These are phyloP conservation scores for Gryganskiella cystojenkinii DNA, from an alignment of 192 early-diverging fungal species.

Conservation along the genomic window DNA sequence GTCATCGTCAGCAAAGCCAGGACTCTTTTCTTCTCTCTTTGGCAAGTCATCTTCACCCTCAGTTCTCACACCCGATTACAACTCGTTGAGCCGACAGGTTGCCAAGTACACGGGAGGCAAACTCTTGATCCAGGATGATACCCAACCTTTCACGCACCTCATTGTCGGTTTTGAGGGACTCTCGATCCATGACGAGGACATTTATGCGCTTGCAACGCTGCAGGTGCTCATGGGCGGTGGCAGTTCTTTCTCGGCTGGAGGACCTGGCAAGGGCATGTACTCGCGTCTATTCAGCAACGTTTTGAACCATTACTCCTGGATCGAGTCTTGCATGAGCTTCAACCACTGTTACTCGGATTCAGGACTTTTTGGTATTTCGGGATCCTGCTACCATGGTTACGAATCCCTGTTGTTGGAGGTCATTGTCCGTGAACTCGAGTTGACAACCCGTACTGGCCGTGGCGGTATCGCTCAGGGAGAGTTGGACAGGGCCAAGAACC, in stretches of 20 bases:
- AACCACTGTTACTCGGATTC: constrained; percentile 93
- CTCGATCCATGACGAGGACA: constrained; percentile 85
- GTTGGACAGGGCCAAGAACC: constrained; percentile 92
- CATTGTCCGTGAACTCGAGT: constrained; percentile 84
- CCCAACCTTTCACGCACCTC: constrained; percentile 83
- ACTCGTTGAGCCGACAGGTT: constrained; percentile 52
- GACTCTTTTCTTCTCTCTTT: constrained; percentile 29
- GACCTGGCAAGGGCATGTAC: constrained; percentile 99
- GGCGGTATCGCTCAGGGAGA: constrained; percentile 67
- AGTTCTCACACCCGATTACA: constrained; percentile 17
- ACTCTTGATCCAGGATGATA: constrained; percentile 74
- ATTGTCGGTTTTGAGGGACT: constrained; percentile 91
- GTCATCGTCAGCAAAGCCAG: too few species aligned
- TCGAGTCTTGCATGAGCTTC: constrained; percentile 94
- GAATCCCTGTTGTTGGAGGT: constrained; percentile 82
- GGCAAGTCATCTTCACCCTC: constrained; percentile 12
- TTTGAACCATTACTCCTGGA: constrained; percentile 93
- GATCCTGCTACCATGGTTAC: constrained; percentile 83
- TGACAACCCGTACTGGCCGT: constrained; percentile 63
- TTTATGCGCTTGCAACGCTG: constrained; percentile 92
- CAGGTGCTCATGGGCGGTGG: constrained; percentile 95
- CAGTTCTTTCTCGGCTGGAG: constrained; percentile 96
- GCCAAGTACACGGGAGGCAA: constrained; percentile 89
- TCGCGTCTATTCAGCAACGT: constrained; percentile 96
- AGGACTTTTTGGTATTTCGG: constrained; percentile 93